phyloP scores from a whole-genome alignment of 306 rosid genomes.

The Adenanthera pavonina region DNA sequence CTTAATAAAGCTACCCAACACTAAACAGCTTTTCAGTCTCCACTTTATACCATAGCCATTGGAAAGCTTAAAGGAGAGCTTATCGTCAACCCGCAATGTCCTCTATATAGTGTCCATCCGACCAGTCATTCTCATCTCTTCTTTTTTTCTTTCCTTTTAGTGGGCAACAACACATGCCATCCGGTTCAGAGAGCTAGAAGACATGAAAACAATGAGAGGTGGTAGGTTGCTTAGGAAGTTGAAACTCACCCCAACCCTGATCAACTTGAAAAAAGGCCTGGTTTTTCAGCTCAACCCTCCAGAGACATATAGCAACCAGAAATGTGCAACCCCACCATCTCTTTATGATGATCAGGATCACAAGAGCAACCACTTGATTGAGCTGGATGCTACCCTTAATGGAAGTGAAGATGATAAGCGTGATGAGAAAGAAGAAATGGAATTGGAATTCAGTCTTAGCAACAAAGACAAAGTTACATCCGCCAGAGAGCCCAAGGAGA shows the following conservation, averaged over 20 bases:
- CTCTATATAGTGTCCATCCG: conserved; percentile 31
- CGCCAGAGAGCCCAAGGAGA: conserved; percentile 40
- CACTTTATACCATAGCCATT: conserved; percentile 55
- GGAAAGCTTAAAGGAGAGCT: conserved; percentile 43
- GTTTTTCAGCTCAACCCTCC: conserved; percentile 56
- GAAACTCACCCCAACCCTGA: conserved; percentile 61
- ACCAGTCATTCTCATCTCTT: conserved; percentile 50
- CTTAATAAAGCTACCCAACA: conserved; percentile 53
- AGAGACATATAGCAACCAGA: conserved; percentile 49
- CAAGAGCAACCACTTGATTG: conserved; percentile 43
- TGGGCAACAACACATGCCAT: conserved; percentile 50
- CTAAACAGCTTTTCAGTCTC: conserved; percentile 47
- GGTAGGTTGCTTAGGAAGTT: conserved; percentile 63
- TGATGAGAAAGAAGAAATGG: conserved; percentile 51
- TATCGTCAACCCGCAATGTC: conserved; percentile 44
- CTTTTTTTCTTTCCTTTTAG: conserved; percentile 45
- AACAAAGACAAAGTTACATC: conserved; percentile 40
- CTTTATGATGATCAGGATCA: conserved; percentile 46
- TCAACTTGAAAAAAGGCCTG: conserved; percentile 63
- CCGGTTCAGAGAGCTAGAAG: conserved; percentile 37
- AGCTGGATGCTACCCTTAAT: conserved; percentile 34
- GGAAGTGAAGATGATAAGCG: conserved; percentile 50
- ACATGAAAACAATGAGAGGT: conserved; percentile 62
- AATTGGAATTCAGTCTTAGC: conserved; percentile 36
- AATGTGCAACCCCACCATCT: conserved; percentile 45